phyloP scores from a whole-genome alignment of 1,284 basidiomycete species.

The Marasmius sp. region DNA sequence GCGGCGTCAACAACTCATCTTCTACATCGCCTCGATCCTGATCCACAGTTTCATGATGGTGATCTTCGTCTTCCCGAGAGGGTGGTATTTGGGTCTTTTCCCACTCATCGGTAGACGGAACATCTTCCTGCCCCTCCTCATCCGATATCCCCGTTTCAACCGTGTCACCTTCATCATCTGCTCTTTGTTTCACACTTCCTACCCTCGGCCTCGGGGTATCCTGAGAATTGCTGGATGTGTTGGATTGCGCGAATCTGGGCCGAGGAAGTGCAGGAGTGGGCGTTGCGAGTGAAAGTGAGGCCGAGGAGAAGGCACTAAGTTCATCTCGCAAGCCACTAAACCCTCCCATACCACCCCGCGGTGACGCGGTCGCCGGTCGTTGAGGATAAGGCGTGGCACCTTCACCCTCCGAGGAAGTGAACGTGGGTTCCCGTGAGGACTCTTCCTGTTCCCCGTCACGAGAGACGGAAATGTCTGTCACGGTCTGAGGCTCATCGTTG shows the following conservation, averaged over 20 bases:
- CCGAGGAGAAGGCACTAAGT: constrained; percentile 37
- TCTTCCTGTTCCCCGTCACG: constrained; percentile 22
- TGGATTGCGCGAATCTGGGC: constrained; percentile 55
- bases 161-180: neutral
- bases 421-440: constrained; percentile 54
- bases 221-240: constrained; percentile 33
- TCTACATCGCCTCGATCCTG: constrained; percentile 22
- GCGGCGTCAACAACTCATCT: constrained; percentile 54
- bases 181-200: constrained; percentile 11
- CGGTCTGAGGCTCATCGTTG: constrained; percentile 20
- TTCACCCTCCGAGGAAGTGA: constrained; percentile 53
- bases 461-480: constrained; percentile 12
- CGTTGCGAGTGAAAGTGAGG: constrained; percentile 51
- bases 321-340: constrained; percentile 2
- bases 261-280: constrained; percentile 66
- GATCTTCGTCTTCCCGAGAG: constrained; percentile 23
- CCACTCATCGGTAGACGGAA: neutral
- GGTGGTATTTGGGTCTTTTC: neutral
- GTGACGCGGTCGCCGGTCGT: neutral
- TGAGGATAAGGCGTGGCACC: constrained; percentile 30
- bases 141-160: neutral
- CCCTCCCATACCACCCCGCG: neutral
- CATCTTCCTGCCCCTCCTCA: neutral
- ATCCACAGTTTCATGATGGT: constrained; percentile 26
- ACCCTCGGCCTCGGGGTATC: constrained; percentile 25